Evolutionary conservation across 2,329 filamentous ascomycete species (phyloP).

Genomic region (Escovopsis sp.): DNA sequence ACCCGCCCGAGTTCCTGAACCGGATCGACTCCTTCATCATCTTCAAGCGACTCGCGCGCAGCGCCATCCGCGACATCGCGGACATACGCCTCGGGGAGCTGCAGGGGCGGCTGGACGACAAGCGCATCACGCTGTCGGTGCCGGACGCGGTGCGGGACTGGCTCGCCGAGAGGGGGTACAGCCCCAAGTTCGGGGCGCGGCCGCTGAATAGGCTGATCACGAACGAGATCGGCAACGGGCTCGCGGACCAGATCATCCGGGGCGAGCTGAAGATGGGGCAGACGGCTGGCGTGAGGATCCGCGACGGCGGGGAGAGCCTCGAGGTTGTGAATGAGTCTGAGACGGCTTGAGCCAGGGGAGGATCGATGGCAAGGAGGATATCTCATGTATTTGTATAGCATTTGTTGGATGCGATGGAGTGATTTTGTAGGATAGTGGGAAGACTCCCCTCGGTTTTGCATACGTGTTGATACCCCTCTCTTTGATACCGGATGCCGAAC

Average conservation of each 20-base stretch:
- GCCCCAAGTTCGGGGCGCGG: constrained; percentile 79
- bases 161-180: constrained; percentile 82
- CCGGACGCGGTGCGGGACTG: constrained; percentile 61
- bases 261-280: constrained; percentile 68
- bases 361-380: too few species aligned
- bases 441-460: constrained; percentile 2
- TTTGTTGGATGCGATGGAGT: background rate
- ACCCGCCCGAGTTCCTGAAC: constrained; percentile 92
- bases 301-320: constrained; percentile 43
- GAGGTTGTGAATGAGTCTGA: constrained; percentile 26
- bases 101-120: constrained; percentile 68
- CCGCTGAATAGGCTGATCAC: constrained; percentile 84
- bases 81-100: constrained; percentile 82
- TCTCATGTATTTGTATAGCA: too few species aligned
- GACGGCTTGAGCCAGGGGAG: constrained; percentile 3
- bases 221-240: constrained; percentile 73
- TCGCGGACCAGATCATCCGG: constrained; percentile 85
- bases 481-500: background rate
- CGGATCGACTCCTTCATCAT: constrained; percentile 70
- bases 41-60: constrained; percentile 71
- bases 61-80: constrained; percentile 78
- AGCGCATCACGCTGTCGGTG: constrained; percentile 64
- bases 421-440: constrained; percentile 1
- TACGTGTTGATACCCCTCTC: constrained; percentile 4
- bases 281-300: constrained; percentile 54